Percentiles rank a stretch among this genome's conserved stretches.
Conservation (phyloP, 306 rosid species). For the Fragaria vesca region DNA sequence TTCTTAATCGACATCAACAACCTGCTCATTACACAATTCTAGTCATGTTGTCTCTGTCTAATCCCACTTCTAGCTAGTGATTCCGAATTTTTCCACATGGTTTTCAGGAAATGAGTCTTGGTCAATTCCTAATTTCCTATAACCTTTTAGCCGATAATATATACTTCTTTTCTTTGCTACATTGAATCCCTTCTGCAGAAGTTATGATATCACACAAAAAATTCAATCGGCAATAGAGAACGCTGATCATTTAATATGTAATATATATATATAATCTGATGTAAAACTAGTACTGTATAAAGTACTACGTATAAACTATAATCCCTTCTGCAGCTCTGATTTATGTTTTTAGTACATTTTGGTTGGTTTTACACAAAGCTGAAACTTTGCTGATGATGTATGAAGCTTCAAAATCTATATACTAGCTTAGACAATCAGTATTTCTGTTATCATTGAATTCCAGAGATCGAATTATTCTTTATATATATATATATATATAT, state of each 20-base stretch:
- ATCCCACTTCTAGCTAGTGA: conserved; percentile 2
- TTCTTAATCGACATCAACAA: conserved; percentile 12
- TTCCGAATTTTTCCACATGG: conserved; percentile 4
- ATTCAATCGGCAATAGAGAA: not conserved
- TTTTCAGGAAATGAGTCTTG: conserved; percentile 17
- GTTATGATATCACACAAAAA: not conserved
- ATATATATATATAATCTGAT: not conserved
- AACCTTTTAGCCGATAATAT: not conserved
- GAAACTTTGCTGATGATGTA: not conserved
- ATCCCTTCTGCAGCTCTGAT: not conserved
- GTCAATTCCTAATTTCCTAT: conserved; percentile 20
- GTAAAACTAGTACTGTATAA: not conserved
- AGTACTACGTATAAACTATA: too few species aligned
- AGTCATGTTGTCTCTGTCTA: conserved; percentile 27
- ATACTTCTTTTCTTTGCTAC: not conserved
- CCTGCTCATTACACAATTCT: conserved; percentile 6
- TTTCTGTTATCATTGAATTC: not conserved
- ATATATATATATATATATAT: too few species aligned
- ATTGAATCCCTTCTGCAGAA: not conserved
- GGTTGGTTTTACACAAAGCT: not conserved
- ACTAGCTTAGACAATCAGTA: not conserved
- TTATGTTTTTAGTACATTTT: not conserved
- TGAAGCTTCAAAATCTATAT: not conserved
- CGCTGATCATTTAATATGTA: not conserved
- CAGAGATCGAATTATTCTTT: not conserved